Evolutionary conservation across 805 yeast genomes (phyloP).

Genomic region (Wickerhamomyces bovis): DNA sequence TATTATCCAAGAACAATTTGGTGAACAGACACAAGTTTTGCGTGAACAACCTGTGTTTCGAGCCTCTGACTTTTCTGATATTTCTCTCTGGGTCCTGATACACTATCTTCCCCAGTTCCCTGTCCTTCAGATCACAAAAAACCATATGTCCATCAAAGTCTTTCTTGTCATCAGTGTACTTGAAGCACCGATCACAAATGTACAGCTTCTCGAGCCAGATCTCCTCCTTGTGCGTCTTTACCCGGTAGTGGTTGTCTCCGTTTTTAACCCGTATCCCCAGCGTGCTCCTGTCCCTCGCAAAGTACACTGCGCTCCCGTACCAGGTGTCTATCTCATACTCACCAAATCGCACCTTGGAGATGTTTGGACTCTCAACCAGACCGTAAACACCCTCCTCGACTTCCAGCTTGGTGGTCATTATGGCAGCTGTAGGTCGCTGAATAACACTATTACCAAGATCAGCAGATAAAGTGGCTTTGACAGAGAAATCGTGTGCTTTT

Average conservation of each 20-base stretch:
- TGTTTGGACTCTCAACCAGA: conserved; percentile 54
- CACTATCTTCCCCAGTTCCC: conserved; percentile 60
- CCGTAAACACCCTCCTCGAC: conserved; percentile 50
- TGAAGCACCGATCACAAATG: conserved; percentile 82
- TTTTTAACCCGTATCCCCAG: conserved; percentile 37
- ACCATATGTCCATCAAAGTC: conserved; percentile 46
- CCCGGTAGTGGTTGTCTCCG: conserved; percentile 10
- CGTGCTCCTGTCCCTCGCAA: conserved; percentile 40
- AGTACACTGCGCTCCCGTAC: conserved; percentile 84
- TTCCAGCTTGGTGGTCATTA: conserved; percentile 18
- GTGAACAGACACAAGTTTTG: conserved; percentile 83
- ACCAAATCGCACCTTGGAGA: conserved; percentile 62
- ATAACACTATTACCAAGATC: background rate
- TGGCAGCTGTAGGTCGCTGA: background rate
- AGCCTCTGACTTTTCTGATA: conserved; percentile 66
- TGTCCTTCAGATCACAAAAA: conserved; percentile 37
- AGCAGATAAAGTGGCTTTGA: background rate
- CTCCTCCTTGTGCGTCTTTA: conserved; percentile 14
- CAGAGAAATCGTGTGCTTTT: background rate
- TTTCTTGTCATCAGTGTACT: conserved; percentile 49
- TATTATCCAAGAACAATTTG: conserved; percentile 82
- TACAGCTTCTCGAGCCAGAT: conserved; percentile 56
- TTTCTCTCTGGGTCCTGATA: conserved; percentile 52
- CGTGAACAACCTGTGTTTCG: conserved; percentile 57
- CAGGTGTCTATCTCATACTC: conserved; percentile 66